These are phyloP conservation scores for Cymbopogon citratus DNA, from an alignment of 176 grass and related monocot genomes.

Conservation along the genomic window DNA sequence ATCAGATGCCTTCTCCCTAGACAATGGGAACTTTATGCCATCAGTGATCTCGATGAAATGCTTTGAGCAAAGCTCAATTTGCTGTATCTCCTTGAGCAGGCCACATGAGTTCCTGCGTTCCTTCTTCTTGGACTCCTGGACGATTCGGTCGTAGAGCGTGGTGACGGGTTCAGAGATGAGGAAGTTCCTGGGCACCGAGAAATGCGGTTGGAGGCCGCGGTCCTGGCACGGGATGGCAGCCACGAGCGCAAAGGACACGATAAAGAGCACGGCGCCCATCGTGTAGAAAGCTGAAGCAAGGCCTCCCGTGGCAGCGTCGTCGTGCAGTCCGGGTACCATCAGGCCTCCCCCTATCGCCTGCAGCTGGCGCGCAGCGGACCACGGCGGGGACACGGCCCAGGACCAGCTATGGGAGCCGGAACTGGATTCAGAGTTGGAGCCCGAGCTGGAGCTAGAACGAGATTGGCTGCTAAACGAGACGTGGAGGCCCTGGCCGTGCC, in stretches of 20 bases:
- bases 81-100: slow-evolving; percentile 78
- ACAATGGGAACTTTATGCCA: slow-evolving; percentile 49
- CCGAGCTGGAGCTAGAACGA: too few species aligned
- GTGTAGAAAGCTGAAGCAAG: slow-evolving; percentile 54
- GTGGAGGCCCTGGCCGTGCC: too few species aligned
- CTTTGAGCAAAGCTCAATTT: slow-evolving; percentile 70
- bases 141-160: slow-evolving; percentile 57
- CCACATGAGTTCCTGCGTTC: slow-evolving; percentile 68
- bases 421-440: too few species aligned
- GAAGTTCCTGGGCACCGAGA: slow-evolving; percentile 58
- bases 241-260: slow-evolving; percentile 58
- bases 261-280: slow-evolving; percentile 59
- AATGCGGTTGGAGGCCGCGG: slow-evolving; percentile 63
- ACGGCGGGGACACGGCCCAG: slow-evolving; percentile 65
- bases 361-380: slow-evolving; percentile 87
- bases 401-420: too few species aligned
- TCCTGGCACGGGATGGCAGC: slow-evolving; percentile 90
- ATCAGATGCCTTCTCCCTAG: slow-evolving; percentile 44
- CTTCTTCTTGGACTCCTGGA: slow-evolving; percentile 77
- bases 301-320: slow-evolving; percentile 46
- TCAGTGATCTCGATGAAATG: slow-evolving; percentile 66
- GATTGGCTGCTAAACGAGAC: too few species aligned
- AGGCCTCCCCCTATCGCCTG: slow-evolving; percentile 58
- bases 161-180: slow-evolving; percentile 40
- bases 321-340: slow-evolving; percentile 35